These are phyloP conservation scores for Globisporangium irregulare DNA, from an alignment of 352 stramenopile species.

Conservation along the genomic window DNA sequence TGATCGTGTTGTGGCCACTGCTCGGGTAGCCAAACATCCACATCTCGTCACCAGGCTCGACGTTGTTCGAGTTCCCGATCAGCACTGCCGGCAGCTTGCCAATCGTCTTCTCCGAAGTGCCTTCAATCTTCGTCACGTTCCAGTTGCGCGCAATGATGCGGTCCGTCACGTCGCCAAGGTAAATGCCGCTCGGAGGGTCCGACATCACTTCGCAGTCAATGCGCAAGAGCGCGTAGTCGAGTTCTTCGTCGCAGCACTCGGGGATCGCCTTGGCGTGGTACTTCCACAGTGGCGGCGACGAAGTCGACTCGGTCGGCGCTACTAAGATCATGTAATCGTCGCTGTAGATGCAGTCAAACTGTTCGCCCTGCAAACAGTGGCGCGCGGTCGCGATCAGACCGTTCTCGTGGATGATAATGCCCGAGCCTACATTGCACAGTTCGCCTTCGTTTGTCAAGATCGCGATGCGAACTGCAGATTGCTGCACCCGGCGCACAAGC, in stretches of 20 bases:
- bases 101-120: slow-evolving; percentile 66
- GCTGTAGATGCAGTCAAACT: slow-evolving; percentile 87
- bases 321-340: slow-evolving; percentile 88
- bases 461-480: slow-evolving; percentile 81
- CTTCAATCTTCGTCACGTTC: slow-evolving; percentile 77
- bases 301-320: slow-evolving; percentile 79
- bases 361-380: slow-evolving; percentile 79
- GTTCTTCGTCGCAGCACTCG: slow-evolving; percentile 80
- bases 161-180: slow-evolving; percentile 87
- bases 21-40: slow-evolving; percentile 91
- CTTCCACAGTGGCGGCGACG: slow-evolving; percentile 74
- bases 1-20: slow-evolving; percentile 88
- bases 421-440: slow-evolving; percentile 82
- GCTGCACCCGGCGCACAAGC: slow-evolving; percentile 80
- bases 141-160: slow-evolving; percentile 84
- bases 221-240: slow-evolving; percentile 79
- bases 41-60: slow-evolving; percentile 86
- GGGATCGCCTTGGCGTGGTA: slow-evolving; percentile 81
- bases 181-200: slow-evolving; percentile 81
- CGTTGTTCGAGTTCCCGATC: slow-evolving; percentile 87
- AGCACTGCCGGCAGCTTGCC: slow-evolving; percentile 70
- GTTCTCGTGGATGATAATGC: slow-evolving; percentile 83
- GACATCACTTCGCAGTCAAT: slow-evolving; percentile 86
- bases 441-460: slow-evolving; percentile 84
- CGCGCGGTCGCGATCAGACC: slow-evolving; percentile 77